Evolutionary conservation across 495 filamentous ascomycete genomes (phyloP), one percentile per base, ranked within the genome.

Genomic region (Penicillium silybi): DNA sequence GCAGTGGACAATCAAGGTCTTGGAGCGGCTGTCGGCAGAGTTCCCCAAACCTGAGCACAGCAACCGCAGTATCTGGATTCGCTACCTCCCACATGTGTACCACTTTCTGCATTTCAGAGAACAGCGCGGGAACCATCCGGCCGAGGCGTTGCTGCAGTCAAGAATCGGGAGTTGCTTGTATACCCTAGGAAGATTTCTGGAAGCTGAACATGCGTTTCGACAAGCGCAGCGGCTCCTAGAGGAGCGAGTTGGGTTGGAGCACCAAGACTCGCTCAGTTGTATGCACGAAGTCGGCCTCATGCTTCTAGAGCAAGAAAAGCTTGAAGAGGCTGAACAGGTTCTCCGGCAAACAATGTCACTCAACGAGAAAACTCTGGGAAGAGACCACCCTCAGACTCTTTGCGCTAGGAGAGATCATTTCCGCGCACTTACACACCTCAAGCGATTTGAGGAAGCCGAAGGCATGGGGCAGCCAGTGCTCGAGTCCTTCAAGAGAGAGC

Each of bases 81-180:
- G 45, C 29, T 70, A 68, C 43, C 26, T 70, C 20, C 50, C 61
- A 6, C 65, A 70, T 55, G 63, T 53, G 5, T 52, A 23, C 7
- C 19, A 23, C 41, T 10, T 17, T 37, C 16, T 47, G 11, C n/a
- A n/a, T n/a, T n/a, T n/a, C n/a, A n/a, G n/a, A n/a, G n/a, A n/a
- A n/a, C n/a, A n/a, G n/a, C n/a, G n/a, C n/a, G n/a, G n/a, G n/a
- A n/a, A n/a, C n/a, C n/a, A n/a, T n/a, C n/a, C n/a, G n/a, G n/a
- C n/a, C n/a, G 27, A 32, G 27, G 6, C 27, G 6, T 6, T 6
- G 38, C 1, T 48, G 25, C 25, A 17, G 25, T 18, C 25, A 18
- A 38, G 46, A 13, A 7, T 39, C 19, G 43, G n/a, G 29, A 32
- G 8, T 9, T 53, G 34, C 13, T 19, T 53, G 6, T 2, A 25